A percentile compares a stretch with the other conserved stretches of the same genome.
Conservation (phyloP, 345 rosid genomes). For the Murraya koenigii region DNA sequence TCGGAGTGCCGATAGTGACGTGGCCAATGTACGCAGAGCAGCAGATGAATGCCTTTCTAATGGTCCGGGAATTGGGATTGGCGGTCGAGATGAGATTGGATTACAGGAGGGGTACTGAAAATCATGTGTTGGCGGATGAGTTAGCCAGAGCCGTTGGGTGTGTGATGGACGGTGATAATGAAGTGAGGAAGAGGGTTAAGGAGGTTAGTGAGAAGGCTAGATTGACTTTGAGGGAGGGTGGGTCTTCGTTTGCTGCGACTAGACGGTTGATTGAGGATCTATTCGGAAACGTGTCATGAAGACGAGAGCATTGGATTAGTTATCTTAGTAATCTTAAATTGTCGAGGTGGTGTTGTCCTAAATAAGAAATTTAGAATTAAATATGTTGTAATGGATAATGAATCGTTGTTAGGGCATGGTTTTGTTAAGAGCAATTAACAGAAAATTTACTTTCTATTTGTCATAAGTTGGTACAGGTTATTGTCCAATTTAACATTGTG, state of each 20-base stretch:
- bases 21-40: constrained; percentile 40
- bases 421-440: too few species aligned
- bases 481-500: too few species aligned
- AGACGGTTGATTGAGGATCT: constrained; percentile 20
- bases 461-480: too few species aligned
- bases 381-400: too few species aligned
- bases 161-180: constrained; percentile 19
- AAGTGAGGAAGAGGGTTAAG: constrained; percentile 15
- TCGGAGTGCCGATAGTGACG: constrained; percentile 28
- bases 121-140: constrained; percentile 7
- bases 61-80: constrained; percentile 27
- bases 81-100: constrained; percentile 17
- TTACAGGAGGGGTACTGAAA: not conserved
- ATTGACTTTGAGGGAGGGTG: constrained; percentile 21
- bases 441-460: too few species aligned
- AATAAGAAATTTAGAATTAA: too few species aligned
- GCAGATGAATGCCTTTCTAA: constrained; percentile 31
- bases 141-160: constrained; percentile 24
- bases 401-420: too few species aligned
- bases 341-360: not conserved
- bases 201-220: constrained; percentile 16
- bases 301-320: not conserved
- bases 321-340: too few species aligned
- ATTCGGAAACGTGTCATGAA: not conserved
- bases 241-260: constrained; percentile 26